These are phyloP conservation scores for Hypoxylon lenormandii DNA, from an alignment of 495 filamentous ascomycete genomes.

Conservation along the genomic window DNA sequence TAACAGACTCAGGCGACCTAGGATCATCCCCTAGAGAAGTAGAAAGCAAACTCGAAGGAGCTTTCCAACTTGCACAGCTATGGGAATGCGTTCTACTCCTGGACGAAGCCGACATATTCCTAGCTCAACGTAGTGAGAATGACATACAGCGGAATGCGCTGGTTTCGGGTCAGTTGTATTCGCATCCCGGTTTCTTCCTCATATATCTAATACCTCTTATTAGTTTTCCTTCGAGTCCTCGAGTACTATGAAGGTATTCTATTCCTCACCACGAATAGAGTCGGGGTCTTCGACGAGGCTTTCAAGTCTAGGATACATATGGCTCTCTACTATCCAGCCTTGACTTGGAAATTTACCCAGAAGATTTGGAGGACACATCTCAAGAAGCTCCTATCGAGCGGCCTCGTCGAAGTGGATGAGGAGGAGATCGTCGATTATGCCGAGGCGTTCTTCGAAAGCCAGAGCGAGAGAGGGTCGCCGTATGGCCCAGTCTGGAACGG, in stretches of 20 bases:
- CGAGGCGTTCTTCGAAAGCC: constrained; percentile 9
- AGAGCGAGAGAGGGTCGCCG: constrained; percentile 15
- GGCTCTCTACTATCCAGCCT: constrained; percentile 31
- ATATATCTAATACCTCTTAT: no score
- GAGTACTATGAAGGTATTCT: constrained; percentile 72
- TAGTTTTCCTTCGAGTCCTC: constrained; percentile 64
- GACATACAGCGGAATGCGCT: constrained; percentile 48
- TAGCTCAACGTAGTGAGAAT: constrained; percentile 43
- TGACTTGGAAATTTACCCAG: constrained; percentile 1
- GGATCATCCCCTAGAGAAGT: constrained; percentile 7
- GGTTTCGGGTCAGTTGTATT: constrained; percentile 40
- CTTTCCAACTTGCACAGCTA: constrained; percentile 12
- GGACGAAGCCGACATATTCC: constrained; percentile 56
- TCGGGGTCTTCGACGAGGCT: constrained; percentile 67
- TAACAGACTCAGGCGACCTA: not conserved
- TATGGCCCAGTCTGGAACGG: constrained; percentile 55
- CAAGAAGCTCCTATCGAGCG: no score
- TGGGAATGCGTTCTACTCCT: constrained; percentile 47
- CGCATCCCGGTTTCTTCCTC: no score
- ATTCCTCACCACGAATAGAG: constrained; percentile 69
- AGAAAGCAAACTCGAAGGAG: constrained; percentile 6
- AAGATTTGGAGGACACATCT: constrained; percentile 18
- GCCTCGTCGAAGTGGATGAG: constrained; percentile 2
- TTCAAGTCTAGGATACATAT: constrained; percentile 67
- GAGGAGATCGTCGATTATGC: constrained; percentile 38